A percentile compares a stretch with the other conserved stretches of the same genome.
These are phyloP conservation scores for Colletotrichum godetiae DNA, from an alignment of 2,329 filamentous ascomycete species.

Conservation along the genomic window DNA sequence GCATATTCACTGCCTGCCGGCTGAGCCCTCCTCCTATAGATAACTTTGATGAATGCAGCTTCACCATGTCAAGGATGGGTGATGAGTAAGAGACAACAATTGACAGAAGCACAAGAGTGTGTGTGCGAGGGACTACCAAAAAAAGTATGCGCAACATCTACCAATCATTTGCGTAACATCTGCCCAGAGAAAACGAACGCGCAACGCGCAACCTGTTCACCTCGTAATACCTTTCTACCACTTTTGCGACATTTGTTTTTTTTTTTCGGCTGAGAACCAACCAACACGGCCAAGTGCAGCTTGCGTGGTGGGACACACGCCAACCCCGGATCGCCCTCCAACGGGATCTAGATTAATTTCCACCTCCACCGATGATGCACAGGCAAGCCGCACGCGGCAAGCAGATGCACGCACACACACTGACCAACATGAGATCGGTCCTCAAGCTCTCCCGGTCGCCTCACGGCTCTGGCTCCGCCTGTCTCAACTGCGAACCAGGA, in stretches of 20 bases:
- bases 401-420: slow-evolving; percentile 14
- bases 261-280: not conserved
- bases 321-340: not conserved
- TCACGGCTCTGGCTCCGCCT: not conserved
- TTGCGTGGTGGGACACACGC: not conserved
- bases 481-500: not conserved
- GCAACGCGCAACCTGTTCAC: not conserved
- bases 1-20: too few relatives aligned
- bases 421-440: slow-evolving; percentile 28
- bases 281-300: not conserved
- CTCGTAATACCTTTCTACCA: not conserved
- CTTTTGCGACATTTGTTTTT: not conserved
- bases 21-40: too few relatives aligned
- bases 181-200: not conserved
- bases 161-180: not conserved
- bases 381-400: slow-evolving; percentile 1
- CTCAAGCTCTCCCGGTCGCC: slow-evolving; percentile 26
- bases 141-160: not conserved
- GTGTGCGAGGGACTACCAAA: not conserved
- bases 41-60: not conserved
- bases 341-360: not conserved
- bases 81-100: not conserved
- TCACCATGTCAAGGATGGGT: not conserved
- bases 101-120: not conserved
- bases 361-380: slow-evolving; percentile 4